Conservation (phyloP, 306 rosid species). For the Senna tora region DNA sequence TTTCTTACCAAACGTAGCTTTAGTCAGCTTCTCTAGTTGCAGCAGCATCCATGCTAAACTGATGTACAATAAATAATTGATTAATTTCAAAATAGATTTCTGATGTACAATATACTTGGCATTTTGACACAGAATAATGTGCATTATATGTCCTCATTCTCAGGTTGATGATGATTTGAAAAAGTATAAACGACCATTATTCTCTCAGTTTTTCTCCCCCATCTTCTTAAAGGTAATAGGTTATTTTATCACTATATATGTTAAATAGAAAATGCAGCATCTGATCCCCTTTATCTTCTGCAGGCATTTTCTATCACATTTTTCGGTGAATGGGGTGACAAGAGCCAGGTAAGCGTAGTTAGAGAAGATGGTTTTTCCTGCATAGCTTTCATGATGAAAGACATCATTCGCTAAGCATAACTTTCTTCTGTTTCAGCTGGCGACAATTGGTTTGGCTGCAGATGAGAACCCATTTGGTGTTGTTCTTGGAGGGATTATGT, state of each 20-base stretch:
- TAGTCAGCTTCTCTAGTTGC: not conserved
- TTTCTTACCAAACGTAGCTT: too few species aligned
- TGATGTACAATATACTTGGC: constrained; percentile 3
- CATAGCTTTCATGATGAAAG: constrained; percentile 27
- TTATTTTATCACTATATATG: constrained; percentile 4
- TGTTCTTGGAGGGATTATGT: constrained; percentile 95
- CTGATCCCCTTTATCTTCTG: constrained; percentile 35
- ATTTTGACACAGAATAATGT: constrained; percentile 18
- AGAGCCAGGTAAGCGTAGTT: constrained; percentile 77
- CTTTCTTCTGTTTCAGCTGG: constrained; percentile 65
- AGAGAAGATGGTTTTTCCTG: constrained; percentile 1
- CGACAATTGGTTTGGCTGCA: constrained; percentile 95
- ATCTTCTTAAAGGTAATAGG: constrained; percentile 70
- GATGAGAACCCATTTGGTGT: constrained; percentile 92
- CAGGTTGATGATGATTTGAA: constrained; percentile 74
- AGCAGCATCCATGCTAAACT: not conserved
- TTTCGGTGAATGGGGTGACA: constrained; percentile 99
- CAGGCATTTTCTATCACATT: constrained; percentile 95
- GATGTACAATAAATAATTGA: constrained; percentile 9
- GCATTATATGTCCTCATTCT: constrained; percentile 16
- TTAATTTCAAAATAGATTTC: constrained; percentile 17
- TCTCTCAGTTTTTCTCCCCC: constrained; percentile 78
- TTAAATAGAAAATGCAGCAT: constrained; percentile 11
- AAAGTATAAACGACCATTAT: constrained; percentile 60
- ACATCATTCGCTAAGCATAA: constrained; percentile 24